Evolutionary conservation across 2,329 filamentous ascomycete species (phyloP).

Genomic region (Pseudopyricularia cyperi): DNA sequence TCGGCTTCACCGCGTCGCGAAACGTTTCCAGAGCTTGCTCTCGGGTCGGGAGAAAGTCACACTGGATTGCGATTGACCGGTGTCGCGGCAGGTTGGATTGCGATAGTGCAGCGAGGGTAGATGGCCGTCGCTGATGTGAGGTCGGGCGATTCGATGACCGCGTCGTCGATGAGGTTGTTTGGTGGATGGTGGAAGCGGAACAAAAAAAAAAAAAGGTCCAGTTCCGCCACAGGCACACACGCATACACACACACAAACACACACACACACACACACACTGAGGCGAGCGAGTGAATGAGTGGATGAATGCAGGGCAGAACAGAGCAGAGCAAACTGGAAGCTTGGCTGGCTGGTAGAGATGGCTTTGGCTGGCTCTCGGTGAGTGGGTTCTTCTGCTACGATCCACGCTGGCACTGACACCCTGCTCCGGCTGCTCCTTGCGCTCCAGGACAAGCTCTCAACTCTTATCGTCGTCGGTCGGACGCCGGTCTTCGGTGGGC

Average conservation of each 20-base stretch:
- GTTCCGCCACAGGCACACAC: neutral
- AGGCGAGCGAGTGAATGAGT: no score
- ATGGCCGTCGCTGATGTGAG: neutral
- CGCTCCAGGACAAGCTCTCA: neutral
- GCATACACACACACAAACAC: no score
- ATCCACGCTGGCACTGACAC: neutral
- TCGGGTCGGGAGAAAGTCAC: neutral
- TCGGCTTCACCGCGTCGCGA: neutral
- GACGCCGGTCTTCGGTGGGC: neutral
- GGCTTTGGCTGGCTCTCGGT: neutral
- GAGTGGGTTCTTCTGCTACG: neutral
- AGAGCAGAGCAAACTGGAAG: no score
- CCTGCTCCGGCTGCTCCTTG: neutral
- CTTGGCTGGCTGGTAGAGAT: no score
- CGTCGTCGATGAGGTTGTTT: neutral
- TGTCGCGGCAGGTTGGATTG: neutral
- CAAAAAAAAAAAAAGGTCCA: conserved; percentile 1
- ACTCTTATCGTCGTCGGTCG: neutral
- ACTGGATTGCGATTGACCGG: neutral
- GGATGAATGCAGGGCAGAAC: no score
- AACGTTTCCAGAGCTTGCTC: neutral
- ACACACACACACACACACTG: no score
- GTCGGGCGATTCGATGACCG: neutral
- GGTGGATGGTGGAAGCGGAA: neutral
- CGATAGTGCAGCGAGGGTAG: neutral